These are phyloP conservation scores for Rhizopogon vinicolor DNA, from an alignment of 768 basidiomycete species.

Conservation along the genomic window DNA sequence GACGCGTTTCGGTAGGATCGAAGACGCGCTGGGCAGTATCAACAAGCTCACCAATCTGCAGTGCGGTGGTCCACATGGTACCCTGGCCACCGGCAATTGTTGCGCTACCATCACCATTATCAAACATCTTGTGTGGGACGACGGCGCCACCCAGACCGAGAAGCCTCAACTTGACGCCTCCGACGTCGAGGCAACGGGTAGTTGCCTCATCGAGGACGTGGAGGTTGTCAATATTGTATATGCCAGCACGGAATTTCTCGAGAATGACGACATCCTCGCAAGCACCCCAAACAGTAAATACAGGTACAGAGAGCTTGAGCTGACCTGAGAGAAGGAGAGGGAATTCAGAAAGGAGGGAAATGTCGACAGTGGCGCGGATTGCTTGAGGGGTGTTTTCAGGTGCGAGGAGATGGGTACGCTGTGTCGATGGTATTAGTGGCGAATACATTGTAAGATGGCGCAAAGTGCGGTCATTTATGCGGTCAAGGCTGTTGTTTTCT, in stretches of 20 bases:
- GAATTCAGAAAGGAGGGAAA: conserved; percentile 88
- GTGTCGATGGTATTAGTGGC: conserved; percentile 80
- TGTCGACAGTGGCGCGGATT: conserved; percentile 72
- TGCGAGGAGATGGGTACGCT: conserved; percentile 73
- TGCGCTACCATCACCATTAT: conserved; percentile 88
- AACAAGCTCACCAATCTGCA: conserved; percentile 97
- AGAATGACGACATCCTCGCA: conserved; percentile 93
- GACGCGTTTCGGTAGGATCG: conserved; percentile 89
- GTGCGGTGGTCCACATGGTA: conserved; percentile 97
- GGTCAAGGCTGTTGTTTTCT: conserved; percentile 78
- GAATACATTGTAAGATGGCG: conserved; percentile 97
- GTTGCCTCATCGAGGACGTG: conserved; percentile 93
- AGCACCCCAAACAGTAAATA: conserved; percentile 96
- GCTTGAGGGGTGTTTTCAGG: conserved; percentile 61
- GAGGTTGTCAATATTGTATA: conserved; percentile 85
- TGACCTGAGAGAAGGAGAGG: conserved; percentile 87
- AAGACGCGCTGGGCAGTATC: conserved; percentile 95
- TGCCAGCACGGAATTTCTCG: conserved; percentile 85
- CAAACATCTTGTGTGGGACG: conserved; percentile 92
- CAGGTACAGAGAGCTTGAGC: conserved; percentile 87
- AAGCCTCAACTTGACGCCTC: conserved; percentile 88
- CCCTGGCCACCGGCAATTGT: conserved; percentile 99
- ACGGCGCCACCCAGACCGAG: conserved; percentile 96
- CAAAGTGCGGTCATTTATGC: conserved; percentile 94
- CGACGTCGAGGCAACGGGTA: conserved; percentile 87